Conservation (phyloP, 2,329 filamentous ascomycete species). For the Penicillium sp. region DNA sequence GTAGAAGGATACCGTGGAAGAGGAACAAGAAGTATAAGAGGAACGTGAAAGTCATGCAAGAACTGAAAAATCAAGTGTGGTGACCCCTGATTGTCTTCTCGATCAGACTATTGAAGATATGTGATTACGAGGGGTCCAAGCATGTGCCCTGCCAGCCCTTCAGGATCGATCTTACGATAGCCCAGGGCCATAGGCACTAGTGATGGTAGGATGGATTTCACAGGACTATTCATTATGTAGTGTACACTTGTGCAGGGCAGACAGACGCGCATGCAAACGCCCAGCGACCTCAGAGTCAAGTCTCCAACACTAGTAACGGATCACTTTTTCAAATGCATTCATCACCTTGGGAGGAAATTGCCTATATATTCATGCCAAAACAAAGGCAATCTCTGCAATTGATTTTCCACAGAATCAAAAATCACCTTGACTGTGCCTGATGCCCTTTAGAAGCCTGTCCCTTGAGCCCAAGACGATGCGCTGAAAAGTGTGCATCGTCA, state of each 20-base stretch:
- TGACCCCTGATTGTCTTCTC: too few relatives aligned
- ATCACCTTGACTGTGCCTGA: slow-evolving; percentile 8
- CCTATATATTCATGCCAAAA: neutral
- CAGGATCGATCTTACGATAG: neutral
- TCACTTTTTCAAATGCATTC: neutral
- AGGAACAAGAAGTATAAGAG: too few relatives aligned
- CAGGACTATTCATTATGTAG: neutral
- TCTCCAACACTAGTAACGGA: neutral
- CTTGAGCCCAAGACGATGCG: slow-evolving; percentile 12
- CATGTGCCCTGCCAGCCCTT: neutral
- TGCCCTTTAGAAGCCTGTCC: slow-evolving; percentile 5
- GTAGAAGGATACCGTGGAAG: too few relatives aligned
- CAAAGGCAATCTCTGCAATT: neutral
- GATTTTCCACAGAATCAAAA: neutral
- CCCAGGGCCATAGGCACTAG: neutral
- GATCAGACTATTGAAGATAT: too few relatives aligned
- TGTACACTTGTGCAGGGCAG: neutral
- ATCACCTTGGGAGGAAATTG: neutral
- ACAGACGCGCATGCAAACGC: neutral
- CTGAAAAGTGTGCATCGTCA: slow-evolving; percentile 25
- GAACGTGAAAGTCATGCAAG: too few relatives aligned
- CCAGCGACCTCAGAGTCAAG: neutral
- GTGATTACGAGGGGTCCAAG: too few relatives aligned
- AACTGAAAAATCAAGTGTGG: too few relatives aligned
- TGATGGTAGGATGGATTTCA: neutral